Percentiles rank a stretch among this genome's conserved stretches.
Conservation (phyloP, 306 rosid species). For the Prunus mira region DNA sequence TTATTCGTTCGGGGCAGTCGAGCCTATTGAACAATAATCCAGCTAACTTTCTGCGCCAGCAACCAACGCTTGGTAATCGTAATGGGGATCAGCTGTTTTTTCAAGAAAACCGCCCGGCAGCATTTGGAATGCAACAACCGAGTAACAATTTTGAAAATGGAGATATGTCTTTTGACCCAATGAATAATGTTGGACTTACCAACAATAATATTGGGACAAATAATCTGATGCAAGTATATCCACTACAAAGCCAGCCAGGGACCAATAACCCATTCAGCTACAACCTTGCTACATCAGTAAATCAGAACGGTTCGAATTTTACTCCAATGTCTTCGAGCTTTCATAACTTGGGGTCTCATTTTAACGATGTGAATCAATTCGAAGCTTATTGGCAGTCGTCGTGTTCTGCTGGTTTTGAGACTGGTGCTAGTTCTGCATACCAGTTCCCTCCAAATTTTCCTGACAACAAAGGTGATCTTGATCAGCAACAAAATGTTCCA, state of each 20-base stretch:
- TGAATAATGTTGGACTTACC: neutral
- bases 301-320: neutral
- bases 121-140: neutral
- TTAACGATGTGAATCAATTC: neutral
- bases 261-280: constrained; percentile 1
- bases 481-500: constrained; percentile 1
- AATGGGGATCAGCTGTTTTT: neutral
- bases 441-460: neutral
- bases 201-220: constrained; percentile 6
- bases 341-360: neutral
- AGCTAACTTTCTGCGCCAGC: neutral
- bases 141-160: neutral
- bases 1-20: constrained; percentile 1
- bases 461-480: neutral
- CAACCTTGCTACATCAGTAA: neutral
- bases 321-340: neutral
- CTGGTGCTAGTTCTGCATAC: neutral
- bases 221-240: neutral
- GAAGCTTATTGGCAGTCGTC: neutral
- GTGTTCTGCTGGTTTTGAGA: constrained; percentile 1
- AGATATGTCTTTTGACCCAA: neutral
- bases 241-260: constrained; percentile 5
- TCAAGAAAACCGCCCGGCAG: neutral
- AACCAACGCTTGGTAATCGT: constrained; percentile 11
- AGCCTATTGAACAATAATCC: constrained; percentile 6